Conservation (phyloP, 1,139 yeast species). For the Diutina catenulata region DNA sequence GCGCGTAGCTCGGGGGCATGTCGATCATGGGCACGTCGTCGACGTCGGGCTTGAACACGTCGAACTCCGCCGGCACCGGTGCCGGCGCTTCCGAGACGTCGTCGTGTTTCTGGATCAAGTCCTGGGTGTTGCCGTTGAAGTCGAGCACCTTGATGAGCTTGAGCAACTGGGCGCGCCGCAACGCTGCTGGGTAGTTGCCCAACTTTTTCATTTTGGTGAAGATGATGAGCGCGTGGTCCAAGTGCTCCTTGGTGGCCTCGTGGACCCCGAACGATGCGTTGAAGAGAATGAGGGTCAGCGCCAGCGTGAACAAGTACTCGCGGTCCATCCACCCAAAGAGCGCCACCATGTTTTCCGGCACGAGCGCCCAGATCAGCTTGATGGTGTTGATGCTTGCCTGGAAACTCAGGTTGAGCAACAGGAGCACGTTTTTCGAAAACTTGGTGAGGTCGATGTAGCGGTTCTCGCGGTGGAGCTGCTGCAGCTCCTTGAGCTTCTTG, state of each 20-base stretch:
- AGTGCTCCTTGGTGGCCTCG: constrained; percentile 58
- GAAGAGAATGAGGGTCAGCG: constrained; percentile 64
- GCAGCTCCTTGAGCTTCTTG: constrained; percentile 46
- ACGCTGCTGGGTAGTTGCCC: constrained; percentile 71
- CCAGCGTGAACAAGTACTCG: constrained; percentile 71
- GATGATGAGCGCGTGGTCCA: constrained; percentile 61
- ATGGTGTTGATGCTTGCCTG: constrained; percentile 78
- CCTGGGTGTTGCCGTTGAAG: constrained; percentile 53
- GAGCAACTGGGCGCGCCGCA: constrained; percentile 60
- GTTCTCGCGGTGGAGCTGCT: constrained; percentile 27
- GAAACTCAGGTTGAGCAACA: constrained; percentile 66
- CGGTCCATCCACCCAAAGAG: constrained; percentile 84
- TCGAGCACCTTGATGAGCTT: constrained; percentile 55
- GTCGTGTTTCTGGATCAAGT: constrained; percentile 44
- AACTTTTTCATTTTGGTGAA: constrained; percentile 65
- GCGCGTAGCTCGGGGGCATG: neutral
- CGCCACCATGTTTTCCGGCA: constrained; percentile 71
- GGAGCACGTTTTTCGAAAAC: constrained; percentile 56
- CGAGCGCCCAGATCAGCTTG: constrained; percentile 58
- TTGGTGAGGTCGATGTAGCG: constrained; percentile 56
- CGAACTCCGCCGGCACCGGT: neutral
- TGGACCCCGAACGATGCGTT: constrained; percentile 79
- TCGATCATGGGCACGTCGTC: neutral
- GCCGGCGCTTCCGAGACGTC: constrained; percentile 20
- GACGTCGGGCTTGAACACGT: neutral